Conservation (phyloP, 2,329 filamentous ascomycete genomes). For the Cyphellophora attinorum region DNA sequence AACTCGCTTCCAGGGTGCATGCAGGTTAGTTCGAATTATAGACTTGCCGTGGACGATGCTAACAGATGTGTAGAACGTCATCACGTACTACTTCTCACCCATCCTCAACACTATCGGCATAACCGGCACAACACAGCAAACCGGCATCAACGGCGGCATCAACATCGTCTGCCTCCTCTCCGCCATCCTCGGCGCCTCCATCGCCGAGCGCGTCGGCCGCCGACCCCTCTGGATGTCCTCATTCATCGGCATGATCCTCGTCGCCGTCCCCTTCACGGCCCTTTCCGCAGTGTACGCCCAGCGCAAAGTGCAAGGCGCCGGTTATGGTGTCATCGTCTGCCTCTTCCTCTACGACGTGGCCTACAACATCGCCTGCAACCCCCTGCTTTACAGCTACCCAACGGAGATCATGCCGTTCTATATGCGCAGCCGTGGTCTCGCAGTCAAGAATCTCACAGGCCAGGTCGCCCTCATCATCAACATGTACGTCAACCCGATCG, state of each 20-base stretch:
- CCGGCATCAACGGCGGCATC: conserved; percentile 28
- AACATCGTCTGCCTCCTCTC: conserved; percentile 28
- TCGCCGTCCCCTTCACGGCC: too few species aligned
- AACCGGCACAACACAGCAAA: conserved; percentile 24
- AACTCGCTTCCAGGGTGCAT: conserved; percentile 35
- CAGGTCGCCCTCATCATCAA: conserved; percentile 19
- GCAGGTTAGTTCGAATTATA: too few species aligned
- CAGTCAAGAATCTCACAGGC: conserved; percentile 19
- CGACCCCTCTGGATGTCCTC: too few species aligned
- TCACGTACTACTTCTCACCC: conserved; percentile 26
- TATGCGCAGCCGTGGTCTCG: conserved; percentile 38
- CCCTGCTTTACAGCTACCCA: conserved; percentile 28
- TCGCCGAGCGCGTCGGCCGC: too few species aligned
- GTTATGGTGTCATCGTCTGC: too few species aligned
- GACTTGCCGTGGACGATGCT: too few species aligned
- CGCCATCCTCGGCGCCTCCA: conserved; percentile 27
- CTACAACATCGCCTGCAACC: conserved; percentile 26
- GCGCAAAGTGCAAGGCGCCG: too few species aligned
- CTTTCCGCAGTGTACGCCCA: too few species aligned
- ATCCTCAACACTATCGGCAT: conserved; percentile 29
- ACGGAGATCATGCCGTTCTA: conserved; percentile 40
- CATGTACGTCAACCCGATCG: conserved; percentile 25
- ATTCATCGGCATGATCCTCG: too few species aligned
- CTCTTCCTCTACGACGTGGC: conserved; percentile 29
- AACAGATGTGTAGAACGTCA: too few species aligned